These are phyloP conservation scores for Leishmania martiniquensis DNA, from an alignment of 208 protist species.

Conservation along the genomic window DNA sequence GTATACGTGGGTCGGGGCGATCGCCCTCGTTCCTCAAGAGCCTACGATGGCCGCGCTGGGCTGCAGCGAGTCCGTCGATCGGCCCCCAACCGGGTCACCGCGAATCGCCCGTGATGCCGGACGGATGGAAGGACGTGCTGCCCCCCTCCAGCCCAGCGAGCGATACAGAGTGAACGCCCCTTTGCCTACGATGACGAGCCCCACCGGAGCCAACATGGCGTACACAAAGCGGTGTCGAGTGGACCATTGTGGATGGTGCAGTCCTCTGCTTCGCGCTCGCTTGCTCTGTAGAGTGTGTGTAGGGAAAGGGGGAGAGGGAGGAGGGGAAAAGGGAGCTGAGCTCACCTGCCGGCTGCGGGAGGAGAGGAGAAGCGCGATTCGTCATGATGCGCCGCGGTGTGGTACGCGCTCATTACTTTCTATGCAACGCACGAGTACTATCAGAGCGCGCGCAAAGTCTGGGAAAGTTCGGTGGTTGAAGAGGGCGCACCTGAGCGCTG, in stretches of 20 bases:
- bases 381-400: too few species aligned
- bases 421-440: too few species aligned
- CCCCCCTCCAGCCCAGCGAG: not conserved
- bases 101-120: not conserved
- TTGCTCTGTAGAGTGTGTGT: too few species aligned
- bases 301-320: not conserved
- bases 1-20: not conserved
- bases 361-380: too few species aligned
- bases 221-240: not conserved
- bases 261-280: not conserved
- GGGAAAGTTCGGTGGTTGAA: too few species aligned
- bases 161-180: not conserved
- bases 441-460: too few species aligned
- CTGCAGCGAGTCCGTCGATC: not conserved
- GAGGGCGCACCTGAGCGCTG: too few species aligned
- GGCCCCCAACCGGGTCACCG: not conserved
- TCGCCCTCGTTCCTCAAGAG: not conserved
- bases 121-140: not conserved
- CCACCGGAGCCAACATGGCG: not conserved
- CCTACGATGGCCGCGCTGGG: not conserved
- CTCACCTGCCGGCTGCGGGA: too few species aligned
- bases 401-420: too few species aligned
- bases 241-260: not conserved
- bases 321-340: not conserved
- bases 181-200: not conserved